Evolutionary conservation across 768 basidiomycete species (phyloP).

Genomic region (Grammothele lineata): DNA sequence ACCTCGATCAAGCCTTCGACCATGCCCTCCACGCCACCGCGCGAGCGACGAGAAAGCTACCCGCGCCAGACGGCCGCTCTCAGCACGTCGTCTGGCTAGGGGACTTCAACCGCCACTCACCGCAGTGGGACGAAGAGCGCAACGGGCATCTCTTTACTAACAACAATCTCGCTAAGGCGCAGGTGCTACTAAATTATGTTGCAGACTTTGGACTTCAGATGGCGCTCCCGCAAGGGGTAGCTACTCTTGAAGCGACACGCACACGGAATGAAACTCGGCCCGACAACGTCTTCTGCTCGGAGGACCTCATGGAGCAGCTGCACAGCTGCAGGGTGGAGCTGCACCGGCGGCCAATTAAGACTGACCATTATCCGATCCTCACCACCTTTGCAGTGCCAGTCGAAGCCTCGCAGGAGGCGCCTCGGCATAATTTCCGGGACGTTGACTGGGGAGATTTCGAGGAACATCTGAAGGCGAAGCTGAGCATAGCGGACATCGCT

Average conservation of each 20-base stretch:
- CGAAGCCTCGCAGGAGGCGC: not conserved
- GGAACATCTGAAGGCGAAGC: conserved; percentile 10
- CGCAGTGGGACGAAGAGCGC: conserved; percentile 32
- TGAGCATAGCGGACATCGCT: not conserved
- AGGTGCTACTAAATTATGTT: conserved; percentile 27
- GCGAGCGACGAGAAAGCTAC: not conserved
- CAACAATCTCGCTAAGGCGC: conserved; percentile 16
- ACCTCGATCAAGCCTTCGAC: conserved; percentile 29
- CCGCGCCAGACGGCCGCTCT: not conserved
- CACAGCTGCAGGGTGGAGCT: conserved; percentile 26
- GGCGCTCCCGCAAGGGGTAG: conserved; percentile 29
- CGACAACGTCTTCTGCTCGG: conserved; percentile 41
- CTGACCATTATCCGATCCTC: conserved; percentile 41
- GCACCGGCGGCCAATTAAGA: conserved; percentile 13
- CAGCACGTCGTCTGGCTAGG: conserved; percentile 28
- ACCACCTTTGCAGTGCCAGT: conserved; percentile 23
- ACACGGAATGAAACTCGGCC: conserved; percentile 34
- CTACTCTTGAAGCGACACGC: conserved; percentile 28
- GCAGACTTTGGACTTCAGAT: conserved; percentile 27
- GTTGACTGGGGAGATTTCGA: conserved; percentile 30
- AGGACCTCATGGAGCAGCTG: conserved; percentile 14
- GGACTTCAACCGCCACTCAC: conserved; percentile 39
- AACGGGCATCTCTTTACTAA: conserved; percentile 35
- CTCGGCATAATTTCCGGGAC: conserved; percentile 23
- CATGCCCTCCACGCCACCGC: conserved; percentile 15